A percentile compares a stretch with the other conserved stretches of the same genome.
Conservation (phyloP, 2,329 filamentous ascomycete genomes). For the Lecanicillium sp. region DNA sequence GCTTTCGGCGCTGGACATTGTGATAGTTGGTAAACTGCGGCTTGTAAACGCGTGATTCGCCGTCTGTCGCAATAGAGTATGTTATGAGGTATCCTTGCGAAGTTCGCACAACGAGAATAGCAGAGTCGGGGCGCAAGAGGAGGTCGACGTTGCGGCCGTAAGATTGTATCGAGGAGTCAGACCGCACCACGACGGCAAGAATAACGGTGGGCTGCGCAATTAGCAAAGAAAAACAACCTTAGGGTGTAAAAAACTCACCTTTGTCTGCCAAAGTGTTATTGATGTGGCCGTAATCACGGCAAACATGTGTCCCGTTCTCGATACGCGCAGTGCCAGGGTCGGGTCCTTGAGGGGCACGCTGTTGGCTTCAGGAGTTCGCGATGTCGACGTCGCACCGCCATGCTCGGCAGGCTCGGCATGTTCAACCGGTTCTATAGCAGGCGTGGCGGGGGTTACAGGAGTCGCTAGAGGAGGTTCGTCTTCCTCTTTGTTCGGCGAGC, state of each 20-base stretch:
- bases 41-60: constrained; percentile 76
- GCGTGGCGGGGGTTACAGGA: constrained; percentile 48
- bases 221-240: constrained; percentile 4
- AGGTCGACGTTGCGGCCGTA: constrained; percentile 84
- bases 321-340: constrained; percentile 67
- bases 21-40: constrained; percentile 66
- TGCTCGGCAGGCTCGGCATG: constrained; percentile 29
- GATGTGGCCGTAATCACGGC: constrained; percentile 78
- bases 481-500: constrained; percentile 19
- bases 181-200: constrained; percentile 77
- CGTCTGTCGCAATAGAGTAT: constrained; percentile 82
- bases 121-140: constrained; percentile 81
- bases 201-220: constrained; percentile 70
- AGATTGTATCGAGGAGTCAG: constrained; percentile 65
- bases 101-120: constrained; percentile 87
- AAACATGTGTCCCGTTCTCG: constrained; percentile 74
- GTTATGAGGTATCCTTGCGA: constrained; percentile 83
- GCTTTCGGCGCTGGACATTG: constrained; percentile 54
- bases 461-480: constrained; percentile 27
- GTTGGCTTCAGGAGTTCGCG: constrained; percentile 18
- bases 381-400: no score
- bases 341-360: constrained; percentile 47
- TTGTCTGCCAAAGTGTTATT: constrained; percentile 94
- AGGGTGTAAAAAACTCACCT: constrained; percentile 45
- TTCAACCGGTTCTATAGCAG: constrained; percentile 52